Base-by-base conservation (phyloP, 108 stramenopile genomes). In the Cylindrotheca closterium region DNA sequence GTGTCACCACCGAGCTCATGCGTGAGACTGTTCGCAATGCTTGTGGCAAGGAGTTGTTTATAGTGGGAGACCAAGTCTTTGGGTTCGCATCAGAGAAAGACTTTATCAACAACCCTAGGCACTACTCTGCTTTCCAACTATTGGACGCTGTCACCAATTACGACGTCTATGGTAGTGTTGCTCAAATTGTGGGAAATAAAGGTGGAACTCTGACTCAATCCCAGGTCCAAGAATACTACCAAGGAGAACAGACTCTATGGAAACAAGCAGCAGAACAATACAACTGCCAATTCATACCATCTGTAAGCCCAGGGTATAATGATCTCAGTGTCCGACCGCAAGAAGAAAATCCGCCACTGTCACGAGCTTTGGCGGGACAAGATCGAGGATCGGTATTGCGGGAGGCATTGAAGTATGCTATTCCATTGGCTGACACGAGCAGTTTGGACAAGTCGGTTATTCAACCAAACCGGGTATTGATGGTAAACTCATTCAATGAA, bases 401-500 rank as follows among this genome's bases (percentile, higher is more conserved):
- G 22, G 66, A 60, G 19, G 30, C 48, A 24, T 51, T 80, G 17
- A 23, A 25, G 18, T 33, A 70, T 49, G 70, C 71, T 24, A 18
- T 22, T 7, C 52, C 55, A 2, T 46, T 76, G n/a, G 55, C 68
- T 2, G 79, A 80, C 50, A 10, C 47, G 8, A n/a, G n/a, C n/a
- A n/a, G n/a, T n/a, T n/a, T n/a, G n/a, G n/a, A n/a, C n/a, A n/a
- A n/a, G n/a, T n/a, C n/a, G n/a, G n/a, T n/a, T n/a, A n/a, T n/a
- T n/a, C 45, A 10, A 25, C 47, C 62, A 0, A 62, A 63, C 56
- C 47, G 65, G 18, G 47, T 80, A n/a, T 4, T 80, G 34, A 69
- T 81, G 72, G 60, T 81, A 12, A 78, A 74, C 34, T 77, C 76
- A 12, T 81, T 77, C 30, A 81, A 80, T 57, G 79, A 80, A 52